Percentiles rank a stretch among this genome's conserved stretches.
Conservation (phyloP, 2,329 filamentous ascomycete species). For the Exophiala spinifera region DNA sequence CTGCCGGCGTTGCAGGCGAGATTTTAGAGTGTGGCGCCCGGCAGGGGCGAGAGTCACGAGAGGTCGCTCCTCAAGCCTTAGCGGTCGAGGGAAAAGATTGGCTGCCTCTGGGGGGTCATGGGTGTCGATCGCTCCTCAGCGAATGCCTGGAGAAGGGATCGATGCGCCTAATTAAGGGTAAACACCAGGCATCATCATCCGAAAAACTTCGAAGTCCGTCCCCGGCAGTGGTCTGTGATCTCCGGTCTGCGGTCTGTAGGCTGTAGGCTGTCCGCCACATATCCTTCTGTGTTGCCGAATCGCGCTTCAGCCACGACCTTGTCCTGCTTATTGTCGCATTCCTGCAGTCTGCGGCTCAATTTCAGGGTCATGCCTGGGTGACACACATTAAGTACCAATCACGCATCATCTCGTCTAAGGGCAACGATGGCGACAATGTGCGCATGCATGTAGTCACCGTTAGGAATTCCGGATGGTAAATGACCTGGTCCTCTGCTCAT, state of each 20-base stretch:
- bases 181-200: background rate
- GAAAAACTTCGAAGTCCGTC: background rate
- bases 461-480: too few species aligned
- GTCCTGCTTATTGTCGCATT: background rate
- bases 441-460: too few species aligned
- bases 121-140: background rate
- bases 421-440: background rate
- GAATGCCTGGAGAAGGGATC: background rate
- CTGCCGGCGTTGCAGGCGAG: slow-evolving; percentile 24
- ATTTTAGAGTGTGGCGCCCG: slow-evolving; percentile 27
- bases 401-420: background rate
- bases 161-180: background rate
- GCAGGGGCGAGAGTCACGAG: slow-evolving; percentile 6
- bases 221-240: background rate
- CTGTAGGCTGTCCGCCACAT: too few species aligned
- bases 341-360: background rate
- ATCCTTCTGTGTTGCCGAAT: too few species aligned
- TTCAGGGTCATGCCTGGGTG: background rate
- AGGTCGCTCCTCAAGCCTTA: too few species aligned
- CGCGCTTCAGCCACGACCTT: background rate
- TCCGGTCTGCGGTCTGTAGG: background rate
- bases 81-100: slow-evolving; percentile 7
- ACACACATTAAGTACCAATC: background rate
- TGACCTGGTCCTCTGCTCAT: too few species aligned
- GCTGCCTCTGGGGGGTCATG: slow-evolving; percentile 8